A percentile compares a stretch with the other conserved stretches of the same genome.
Conservation (phyloP, 2,329 filamentous ascomycete species). For the Verticillium zaregamsianum region DNA sequence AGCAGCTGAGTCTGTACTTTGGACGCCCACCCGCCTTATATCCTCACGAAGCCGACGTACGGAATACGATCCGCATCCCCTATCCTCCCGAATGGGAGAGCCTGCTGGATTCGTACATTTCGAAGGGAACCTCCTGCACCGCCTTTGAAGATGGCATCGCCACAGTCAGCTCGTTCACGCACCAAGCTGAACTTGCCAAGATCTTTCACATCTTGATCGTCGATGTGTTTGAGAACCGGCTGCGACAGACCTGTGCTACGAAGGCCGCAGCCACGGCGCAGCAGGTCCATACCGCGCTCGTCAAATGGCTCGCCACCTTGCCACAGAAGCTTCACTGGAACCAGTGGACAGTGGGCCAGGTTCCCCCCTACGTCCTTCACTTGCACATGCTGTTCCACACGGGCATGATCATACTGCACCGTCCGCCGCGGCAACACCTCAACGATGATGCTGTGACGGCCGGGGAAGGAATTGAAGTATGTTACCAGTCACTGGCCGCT, state of each 20-base stretch:
- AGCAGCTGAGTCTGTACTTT: constrained; percentile 47
- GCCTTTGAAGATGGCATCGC: constrained; percentile 42
- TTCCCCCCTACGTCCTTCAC: constrained; percentile 41
- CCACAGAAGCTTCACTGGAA: constrained; percentile 46
- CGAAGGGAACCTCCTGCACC: constrained; percentile 35
- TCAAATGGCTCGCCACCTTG: constrained; percentile 40
- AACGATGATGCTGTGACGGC: constrained; percentile 31
- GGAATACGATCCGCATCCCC: constrained; percentile 42
- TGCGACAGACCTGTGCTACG: constrained; percentile 32
- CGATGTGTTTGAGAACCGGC: constrained; percentile 45
- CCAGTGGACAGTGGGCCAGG: constrained; percentile 42
- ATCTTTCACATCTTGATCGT: constrained; percentile 46
- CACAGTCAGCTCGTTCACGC: constrained; percentile 39
- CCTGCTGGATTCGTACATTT: constrained; percentile 43
- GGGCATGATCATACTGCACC: constrained; percentile 46
- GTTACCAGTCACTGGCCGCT: constrained; percentile 42
- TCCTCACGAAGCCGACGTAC: constrained; percentile 44
- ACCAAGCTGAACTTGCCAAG: constrained; percentile 43
- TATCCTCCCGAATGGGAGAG: constrained; percentile 45
- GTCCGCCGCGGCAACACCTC: constrained; percentile 40
- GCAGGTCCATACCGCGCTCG: constrained; percentile 41
- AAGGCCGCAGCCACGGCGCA: constrained; percentile 37
- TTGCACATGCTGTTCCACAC: constrained; percentile 48
- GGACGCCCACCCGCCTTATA: constrained; percentile 45
- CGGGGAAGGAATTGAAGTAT: constrained; percentile 43